Evolutionary conservation across 2,329 filamentous ascomycete species (phyloP).

Genomic region (Rhinocladiella similis): DNA sequence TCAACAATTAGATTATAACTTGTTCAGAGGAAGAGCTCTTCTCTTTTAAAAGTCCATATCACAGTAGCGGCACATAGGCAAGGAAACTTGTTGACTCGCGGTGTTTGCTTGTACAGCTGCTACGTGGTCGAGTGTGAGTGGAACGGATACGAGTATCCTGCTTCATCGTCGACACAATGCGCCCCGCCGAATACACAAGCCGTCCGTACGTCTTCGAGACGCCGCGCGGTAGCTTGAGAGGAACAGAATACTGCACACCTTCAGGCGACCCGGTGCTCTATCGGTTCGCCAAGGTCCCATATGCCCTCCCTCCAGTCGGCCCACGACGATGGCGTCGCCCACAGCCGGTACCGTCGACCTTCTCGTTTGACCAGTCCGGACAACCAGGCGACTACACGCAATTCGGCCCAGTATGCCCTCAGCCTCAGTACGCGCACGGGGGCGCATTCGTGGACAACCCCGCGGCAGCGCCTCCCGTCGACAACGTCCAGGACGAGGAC

Average conservation of each 20-base stretch:
- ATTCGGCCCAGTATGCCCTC: constrained; percentile 43
- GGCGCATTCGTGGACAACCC: constrained; percentile 30
- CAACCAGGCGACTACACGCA: constrained; percentile 39
- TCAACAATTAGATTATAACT: background rate
- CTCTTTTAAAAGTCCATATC: background rate
- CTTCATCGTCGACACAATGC: constrained; percentile 15
- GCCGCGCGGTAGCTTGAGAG: constrained; percentile 22
- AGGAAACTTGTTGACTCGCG: no score
- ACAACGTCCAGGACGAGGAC: constrained; percentile 44
- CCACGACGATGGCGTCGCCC: constrained; percentile 42
- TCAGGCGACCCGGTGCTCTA: constrained; percentile 28
- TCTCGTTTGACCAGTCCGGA: constrained; percentile 31
- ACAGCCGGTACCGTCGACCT: constrained; percentile 33
- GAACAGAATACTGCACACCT: constrained; percentile 22
- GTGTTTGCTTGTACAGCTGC: no score
- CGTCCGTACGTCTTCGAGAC: constrained; percentile 26
- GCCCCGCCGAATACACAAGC: constrained; percentile 23
- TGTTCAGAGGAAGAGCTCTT: background rate
- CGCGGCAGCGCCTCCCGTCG: constrained; percentile 28
- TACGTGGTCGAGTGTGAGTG: no score
- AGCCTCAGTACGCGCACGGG: constrained; percentile 35
- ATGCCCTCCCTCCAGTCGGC: constrained; percentile 42
- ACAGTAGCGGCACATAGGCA: background rate
- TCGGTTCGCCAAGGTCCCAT: constrained; percentile 39
- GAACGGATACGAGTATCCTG: background rate